Evolutionary conservation across 306 rosid species (phyloP).

Genomic region (Glycine tomentella): DNA sequence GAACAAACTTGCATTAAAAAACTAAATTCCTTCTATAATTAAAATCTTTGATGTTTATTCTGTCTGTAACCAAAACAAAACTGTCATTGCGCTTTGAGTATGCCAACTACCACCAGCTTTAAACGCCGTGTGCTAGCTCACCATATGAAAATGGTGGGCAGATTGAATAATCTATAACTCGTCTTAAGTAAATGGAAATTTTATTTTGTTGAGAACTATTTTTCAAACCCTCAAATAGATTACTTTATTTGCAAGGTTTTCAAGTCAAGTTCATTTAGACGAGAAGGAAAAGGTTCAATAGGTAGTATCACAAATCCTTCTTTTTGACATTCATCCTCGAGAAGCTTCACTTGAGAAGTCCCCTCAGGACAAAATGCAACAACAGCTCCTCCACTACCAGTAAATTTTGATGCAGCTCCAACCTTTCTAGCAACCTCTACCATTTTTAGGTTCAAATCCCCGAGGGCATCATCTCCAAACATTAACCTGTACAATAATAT

Average conservation of each 20-base stretch:
- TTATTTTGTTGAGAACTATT: neutral
- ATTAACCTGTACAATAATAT: conserved; percentile 61
- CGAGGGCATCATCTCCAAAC: conserved; percentile 89
- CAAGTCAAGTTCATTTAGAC: conserved; percentile 68
- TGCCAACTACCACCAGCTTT: no score
- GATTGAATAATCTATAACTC: neutral
- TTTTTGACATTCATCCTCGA: conserved; percentile 71
- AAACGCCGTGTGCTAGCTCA: no score
- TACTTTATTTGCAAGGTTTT: conserved; percentile 50
- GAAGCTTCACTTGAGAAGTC: conserved; percentile 69
- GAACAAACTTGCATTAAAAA: no score
- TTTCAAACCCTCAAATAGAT: conserved; percentile 21
- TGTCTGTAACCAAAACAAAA: no score
- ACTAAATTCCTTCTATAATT: no score
- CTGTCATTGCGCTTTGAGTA: no score
- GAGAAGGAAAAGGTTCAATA: conserved; percentile 63
- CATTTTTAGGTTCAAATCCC: conserved; percentile 85
- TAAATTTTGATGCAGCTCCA: conserved; percentile 95
- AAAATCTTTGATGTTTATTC: no score
- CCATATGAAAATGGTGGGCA: neutral
- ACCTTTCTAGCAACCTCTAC: conserved; percentile 83
- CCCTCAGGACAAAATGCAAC: conserved; percentile 87
- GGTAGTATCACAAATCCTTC: conserved; percentile 73
- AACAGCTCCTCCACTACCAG: conserved; percentile 98
- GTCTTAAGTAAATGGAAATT: neutral